Evolutionary conservation across 2,329 filamentous ascomycete genomes (phyloP).

Genomic region (Aspergillus udagawae): DNA sequence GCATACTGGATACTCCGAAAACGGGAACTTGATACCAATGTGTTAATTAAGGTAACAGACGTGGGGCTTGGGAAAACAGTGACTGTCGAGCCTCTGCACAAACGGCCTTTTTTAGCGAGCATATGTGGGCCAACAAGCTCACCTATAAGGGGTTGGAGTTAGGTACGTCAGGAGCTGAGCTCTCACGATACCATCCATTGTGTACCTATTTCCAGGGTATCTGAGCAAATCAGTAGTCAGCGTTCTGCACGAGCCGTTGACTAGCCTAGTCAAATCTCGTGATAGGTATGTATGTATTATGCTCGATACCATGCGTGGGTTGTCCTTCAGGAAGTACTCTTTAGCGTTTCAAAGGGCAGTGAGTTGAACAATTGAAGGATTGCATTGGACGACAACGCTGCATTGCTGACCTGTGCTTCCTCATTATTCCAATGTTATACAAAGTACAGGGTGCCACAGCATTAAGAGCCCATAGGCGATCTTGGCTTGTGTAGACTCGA

Average conservation of each 20-base stretch:
- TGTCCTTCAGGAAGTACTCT: not conserved
- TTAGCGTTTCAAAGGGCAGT: not conserved
- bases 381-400: not conserved
- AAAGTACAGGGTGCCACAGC: too few relatives aligned
- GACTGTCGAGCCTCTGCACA: not conserved
- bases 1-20: too few relatives aligned
- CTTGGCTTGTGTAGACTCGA: too few relatives aligned
- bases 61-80: not conserved
- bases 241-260: not conserved
- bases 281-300: not conserved
- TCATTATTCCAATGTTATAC: too few relatives aligned
- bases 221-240: not conserved
- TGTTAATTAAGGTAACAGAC: not conserved
- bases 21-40: not conserved
- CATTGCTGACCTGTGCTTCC: not conserved
- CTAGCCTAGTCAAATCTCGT: not conserved
- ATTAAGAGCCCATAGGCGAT: too few relatives aligned
- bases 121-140: not conserved
- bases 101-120: not conserved
- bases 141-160: not conserved
- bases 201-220: not conserved
- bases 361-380: not conserved
- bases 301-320: not conserved
- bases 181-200: not conserved
- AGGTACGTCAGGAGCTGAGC: not conserved